phyloP scores from a whole-genome alignment of 139 green algal genomes.

The Desmodesmus armatus region DNA sequence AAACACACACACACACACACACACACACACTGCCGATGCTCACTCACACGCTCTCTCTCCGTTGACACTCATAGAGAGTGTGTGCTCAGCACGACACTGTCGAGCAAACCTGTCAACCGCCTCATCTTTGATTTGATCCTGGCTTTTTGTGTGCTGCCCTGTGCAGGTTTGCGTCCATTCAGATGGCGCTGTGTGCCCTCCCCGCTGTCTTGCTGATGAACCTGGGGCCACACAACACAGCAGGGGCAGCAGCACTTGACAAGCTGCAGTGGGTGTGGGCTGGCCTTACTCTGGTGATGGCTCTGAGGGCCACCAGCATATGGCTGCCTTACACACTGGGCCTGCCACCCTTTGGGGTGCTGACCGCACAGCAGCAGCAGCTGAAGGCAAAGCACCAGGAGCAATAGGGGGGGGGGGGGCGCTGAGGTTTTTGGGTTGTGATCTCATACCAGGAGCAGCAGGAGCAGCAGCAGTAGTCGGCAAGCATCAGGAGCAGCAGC shows the following conservation, averaged over 20 bases:
- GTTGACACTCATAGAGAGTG: background rate
- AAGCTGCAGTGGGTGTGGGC: constrained; percentile 71
- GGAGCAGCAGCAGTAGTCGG: too few species aligned
- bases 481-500: too few species aligned
- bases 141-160: background rate
- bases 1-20: too few species aligned
- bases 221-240: background rate
- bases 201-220: constrained; percentile 56
- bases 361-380: constrained; percentile 3
- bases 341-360: constrained; percentile 20
- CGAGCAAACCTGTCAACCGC: background rate
- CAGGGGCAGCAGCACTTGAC: background rate
- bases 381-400: background rate
- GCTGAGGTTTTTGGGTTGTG: too few species aligned
- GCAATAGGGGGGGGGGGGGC: too few species aligned
- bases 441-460: too few species aligned
- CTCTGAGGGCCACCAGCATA: constrained; percentile 64
- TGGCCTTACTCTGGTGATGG: constrained; percentile 77
- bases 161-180: constrained; percentile 54
- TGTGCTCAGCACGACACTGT: background rate
- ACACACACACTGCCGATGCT: too few species aligned
- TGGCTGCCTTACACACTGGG: constrained; percentile 45
- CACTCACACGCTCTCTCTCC: background rate
- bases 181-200: constrained; percentile 57
- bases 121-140: background rate